A percentile compares a stretch with the other conserved stretches of the same genome.
These are phyloP conservation scores for Acanthamoeba sp. DNA, from an alignment of 208 protist genomes.

Conservation along the genomic window DNA sequence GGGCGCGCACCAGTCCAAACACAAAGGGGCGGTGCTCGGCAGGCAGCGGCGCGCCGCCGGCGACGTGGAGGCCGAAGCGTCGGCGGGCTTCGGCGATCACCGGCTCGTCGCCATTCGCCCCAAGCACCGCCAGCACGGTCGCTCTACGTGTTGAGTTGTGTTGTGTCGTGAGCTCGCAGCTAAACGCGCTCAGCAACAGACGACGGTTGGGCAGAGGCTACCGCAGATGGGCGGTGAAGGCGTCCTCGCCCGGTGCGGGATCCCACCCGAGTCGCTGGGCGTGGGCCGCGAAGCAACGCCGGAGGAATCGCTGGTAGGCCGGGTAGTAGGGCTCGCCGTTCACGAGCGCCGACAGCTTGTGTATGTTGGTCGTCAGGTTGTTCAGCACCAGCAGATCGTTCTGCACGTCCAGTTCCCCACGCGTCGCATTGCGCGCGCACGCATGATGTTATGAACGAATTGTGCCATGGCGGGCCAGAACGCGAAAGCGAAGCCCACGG, in stretches of 20 bases:
- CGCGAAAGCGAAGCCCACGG: background rate
- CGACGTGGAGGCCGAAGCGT: background rate
- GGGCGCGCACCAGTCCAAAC: background rate
- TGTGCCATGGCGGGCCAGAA: background rate
- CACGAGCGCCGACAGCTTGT: background rate
- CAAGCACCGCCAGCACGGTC: background rate
- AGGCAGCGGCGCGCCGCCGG: background rate
- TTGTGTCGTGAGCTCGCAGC: too few relatives aligned
- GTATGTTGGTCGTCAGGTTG: constrained; percentile 1
- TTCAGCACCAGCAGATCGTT: constrained; percentile 4
- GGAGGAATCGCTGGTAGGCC: background rate
- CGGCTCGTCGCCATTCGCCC: background rate
- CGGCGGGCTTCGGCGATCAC: background rate
- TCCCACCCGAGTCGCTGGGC: background rate
- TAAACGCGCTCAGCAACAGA: background rate
- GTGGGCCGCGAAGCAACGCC: background rate
- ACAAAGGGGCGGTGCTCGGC: background rate
- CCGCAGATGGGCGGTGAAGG: background rate
- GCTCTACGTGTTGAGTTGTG: background rate
- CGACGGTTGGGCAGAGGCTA: background rate
- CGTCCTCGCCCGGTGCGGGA: background rate
- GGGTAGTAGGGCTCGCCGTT: background rate
- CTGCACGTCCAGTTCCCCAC: background rate
- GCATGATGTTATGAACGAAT: too few relatives aligned
- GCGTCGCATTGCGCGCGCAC: too few relatives aligned